Evolutionary conservation across 768 basidiomycete genomes (phyloP).

Genomic region (Punctularia strigosozonata): DNA sequence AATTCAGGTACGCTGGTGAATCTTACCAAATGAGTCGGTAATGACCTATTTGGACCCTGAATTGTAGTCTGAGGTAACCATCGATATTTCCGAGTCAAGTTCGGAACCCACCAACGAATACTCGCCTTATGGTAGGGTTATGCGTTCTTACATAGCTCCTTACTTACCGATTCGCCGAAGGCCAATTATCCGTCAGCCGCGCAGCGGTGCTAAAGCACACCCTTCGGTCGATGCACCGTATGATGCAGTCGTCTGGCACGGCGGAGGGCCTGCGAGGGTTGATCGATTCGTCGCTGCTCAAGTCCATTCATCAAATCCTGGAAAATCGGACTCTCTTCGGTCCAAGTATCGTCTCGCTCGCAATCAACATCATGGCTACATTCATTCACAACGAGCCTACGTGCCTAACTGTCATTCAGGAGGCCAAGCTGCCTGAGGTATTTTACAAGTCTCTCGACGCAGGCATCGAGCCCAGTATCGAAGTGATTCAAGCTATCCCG

Average conservation of each 20-base stretch:
- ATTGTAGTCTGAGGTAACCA: conserved; percentile 63
- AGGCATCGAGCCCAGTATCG: conserved; percentile 78
- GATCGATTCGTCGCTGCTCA: conserved; percentile 80
- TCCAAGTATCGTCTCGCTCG: conserved; percentile 73
- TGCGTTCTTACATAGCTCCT: too few relatives aligned
- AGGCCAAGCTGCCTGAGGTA: conserved; percentile 76
- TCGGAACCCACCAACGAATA: too few relatives aligned
- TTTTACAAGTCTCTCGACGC: conserved; percentile 82
- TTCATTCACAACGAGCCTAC: conserved; percentile 99
- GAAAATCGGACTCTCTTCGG: conserved; percentile 78
- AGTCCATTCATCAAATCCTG: conserved; percentile 82
- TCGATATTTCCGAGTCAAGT: conserved; percentile 52
- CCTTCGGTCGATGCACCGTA: conserved; percentile 85
- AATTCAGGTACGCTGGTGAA: conserved; percentile 56
- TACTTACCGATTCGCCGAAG: conserved; percentile 22
- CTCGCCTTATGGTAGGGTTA: conserved; percentile 42
- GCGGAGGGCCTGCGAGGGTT: conserved; percentile 91
- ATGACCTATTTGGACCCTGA: too few relatives aligned
- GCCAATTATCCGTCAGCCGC: conserved; percentile 61
- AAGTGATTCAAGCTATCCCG: conserved; percentile 87
- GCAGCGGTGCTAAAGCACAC: conserved; percentile 83
- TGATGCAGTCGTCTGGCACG: conserved; percentile 94
- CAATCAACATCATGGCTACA: conserved; percentile 90
- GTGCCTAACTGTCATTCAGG: conserved; percentile 85
- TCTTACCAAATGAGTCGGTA: too few relatives aligned